These are phyloP conservation scores for Didymella arachidicola DNA, from an alignment of 2,329 filamentous ascomycete genomes.

Conservation along the genomic window DNA sequence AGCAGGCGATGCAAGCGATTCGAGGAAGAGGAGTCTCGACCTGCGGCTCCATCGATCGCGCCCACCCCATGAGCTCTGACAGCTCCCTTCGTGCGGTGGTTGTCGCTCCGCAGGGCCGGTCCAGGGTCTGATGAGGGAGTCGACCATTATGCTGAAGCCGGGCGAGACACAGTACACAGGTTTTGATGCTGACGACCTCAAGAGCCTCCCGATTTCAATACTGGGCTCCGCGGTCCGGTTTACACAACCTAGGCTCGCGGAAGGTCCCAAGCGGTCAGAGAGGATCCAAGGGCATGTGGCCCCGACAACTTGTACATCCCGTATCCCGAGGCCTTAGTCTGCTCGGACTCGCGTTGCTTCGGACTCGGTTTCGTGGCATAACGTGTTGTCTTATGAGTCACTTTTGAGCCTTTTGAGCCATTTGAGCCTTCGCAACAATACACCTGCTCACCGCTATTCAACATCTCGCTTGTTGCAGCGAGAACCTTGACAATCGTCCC, in stretches of 20 bases:
- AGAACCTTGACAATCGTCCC: neutral
- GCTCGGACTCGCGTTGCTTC: neutral
- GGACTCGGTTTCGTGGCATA: neutral
- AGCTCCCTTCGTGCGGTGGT: neutral
- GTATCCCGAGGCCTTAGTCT: neutral
- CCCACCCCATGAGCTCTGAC: neutral
- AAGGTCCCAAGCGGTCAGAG: neutral
- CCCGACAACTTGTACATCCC: neutral
- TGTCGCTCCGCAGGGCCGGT: neutral
- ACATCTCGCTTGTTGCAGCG: neutral
- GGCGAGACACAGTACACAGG: neutral
- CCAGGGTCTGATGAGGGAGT: neutral
- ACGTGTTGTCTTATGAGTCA: neutral
- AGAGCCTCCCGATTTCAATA: neutral
- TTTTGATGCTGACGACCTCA: neutral
- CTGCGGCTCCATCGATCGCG: slow-evolving; percentile 4
- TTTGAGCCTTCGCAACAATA: neutral
- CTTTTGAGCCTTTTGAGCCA: too few relatives aligned
- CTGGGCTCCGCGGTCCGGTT: neutral
- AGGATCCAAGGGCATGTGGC: neutral
- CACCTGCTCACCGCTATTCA: neutral
- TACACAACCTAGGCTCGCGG: neutral
- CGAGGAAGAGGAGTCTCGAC: neutral
- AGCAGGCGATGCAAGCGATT: neutral
- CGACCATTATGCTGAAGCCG: neutral